Evolutionary conservation across 129 eudicot species (phyloP), one percentile per base, ranked within the genome.

Genomic region (Artemisia annua): DNA sequence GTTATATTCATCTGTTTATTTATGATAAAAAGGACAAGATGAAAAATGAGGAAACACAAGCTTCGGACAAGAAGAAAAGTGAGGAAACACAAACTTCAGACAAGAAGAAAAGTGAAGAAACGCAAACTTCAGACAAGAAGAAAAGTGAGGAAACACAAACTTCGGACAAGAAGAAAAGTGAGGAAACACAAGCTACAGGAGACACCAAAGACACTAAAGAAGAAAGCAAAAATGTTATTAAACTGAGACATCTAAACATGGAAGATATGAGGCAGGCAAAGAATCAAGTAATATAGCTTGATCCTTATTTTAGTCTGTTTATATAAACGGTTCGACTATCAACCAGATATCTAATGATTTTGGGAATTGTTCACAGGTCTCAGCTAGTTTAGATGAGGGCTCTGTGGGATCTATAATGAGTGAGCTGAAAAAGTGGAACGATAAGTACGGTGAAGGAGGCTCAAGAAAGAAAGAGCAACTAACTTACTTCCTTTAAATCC

Each of bases 341-440:
- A 39, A 32, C 44, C 16, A 17, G 17, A 44, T n/a, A 39, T 39
- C 30, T 64, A 26, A 64, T 17, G 18, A 39, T n/a, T 63, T 17
- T 6, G 52, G n/a, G 7, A 24, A 64, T 16, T 64, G 50, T 56
- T 64, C 71, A 64, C 86, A 91, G 97, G 97, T 91, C 59, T 91
- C 97, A 35, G 87, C 97, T 7, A 91, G 97, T 82, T 91, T 87
- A 7, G 46, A 39, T 82, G 89, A 95, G 73, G 71, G 91, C 46
- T 39, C 10, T 2, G 95, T 82, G 75, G 97, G 97, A 62, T 54
- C 85, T 6, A 48, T 88, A 74, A 91, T 91, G 97, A 74, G 74
- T 10, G 97, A 91, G 79, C 87, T 91, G 77, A 75, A 83, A 84
- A 95, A 91, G 56, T 91, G 97, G 97, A 91, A 91, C 52, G 94